Conservation (phyloP, 1,284 basidiomycete genomes). For the Phylloporus sp. region DNA sequence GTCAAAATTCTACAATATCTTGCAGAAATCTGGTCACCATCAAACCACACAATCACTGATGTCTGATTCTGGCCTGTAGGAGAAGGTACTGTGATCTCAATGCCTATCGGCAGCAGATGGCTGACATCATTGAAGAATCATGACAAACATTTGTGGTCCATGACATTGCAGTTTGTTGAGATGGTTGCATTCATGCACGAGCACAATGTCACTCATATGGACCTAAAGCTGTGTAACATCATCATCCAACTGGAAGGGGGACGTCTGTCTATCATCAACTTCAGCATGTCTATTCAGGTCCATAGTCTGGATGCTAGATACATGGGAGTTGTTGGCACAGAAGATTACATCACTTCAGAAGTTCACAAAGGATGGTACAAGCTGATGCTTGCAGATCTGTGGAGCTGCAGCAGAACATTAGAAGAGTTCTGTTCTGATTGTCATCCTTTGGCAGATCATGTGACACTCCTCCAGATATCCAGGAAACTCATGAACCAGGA, state of each 20-base stretch:
- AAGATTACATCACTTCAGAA: constrained; percentile 11
- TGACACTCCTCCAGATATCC: neutral
- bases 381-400: constrained; percentile 10
- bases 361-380: constrained; percentile 4
- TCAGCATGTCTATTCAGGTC: neutral
- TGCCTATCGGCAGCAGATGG: neutral
- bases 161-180: constrained; percentile 7
- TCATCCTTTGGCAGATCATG: neutral
- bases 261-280: constrained; percentile 1
- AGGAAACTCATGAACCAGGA: neutral
- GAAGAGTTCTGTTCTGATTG: constrained; percentile 1
- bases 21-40: neutral
- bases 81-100: neutral
- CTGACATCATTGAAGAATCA: neutral
- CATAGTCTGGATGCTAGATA: neutral
- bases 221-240: constrained; percentile 3
- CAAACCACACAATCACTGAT: neutral
- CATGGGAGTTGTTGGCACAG: neutral
- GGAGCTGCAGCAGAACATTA: constrained; percentile 5
- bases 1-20: neutral
- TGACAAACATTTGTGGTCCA: constrained; percentile 3
- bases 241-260: neutral
- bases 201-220: constrained; percentile 6
- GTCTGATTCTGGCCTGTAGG: neutral
- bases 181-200: constrained; percentile 15